A percentile compares a stretch with the other conserved stretches of the same genome.
Evolutionary conservation across 1,284 basidiomycete species (phyloP).

Genomic region (Mycocalia duriaeana): DNA sequence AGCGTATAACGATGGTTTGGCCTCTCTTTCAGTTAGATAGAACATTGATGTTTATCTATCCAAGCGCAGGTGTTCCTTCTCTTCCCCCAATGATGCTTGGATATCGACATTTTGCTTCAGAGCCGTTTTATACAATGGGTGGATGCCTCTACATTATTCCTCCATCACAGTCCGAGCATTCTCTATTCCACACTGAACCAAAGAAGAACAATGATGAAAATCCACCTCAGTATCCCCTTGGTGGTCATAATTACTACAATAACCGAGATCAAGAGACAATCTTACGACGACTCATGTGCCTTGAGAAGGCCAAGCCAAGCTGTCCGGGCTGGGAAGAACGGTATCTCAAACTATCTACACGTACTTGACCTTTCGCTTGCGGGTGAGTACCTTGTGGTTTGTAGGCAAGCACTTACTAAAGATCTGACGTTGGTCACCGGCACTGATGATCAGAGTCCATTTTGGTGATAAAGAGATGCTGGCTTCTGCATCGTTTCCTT

Average conservation of each 20-base stretch:
- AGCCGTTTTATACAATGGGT: slow-evolving; percentile 43
- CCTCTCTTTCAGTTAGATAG: slow-evolving; percentile 3
- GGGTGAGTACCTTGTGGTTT: too few species aligned
- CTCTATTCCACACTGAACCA: slow-evolving; percentile 16
- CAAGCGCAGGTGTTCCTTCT: slow-evolving; percentile 42
- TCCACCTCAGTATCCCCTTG: slow-evolving; percentile 33
- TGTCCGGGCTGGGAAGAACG: too few species aligned
- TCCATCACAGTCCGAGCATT: neutral
- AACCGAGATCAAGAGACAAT: slow-evolving; percentile 45
- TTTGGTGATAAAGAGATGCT: too few species aligned
- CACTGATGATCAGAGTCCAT: too few species aligned
- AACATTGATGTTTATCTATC: slow-evolving; percentile 1
- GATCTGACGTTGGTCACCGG: too few species aligned
- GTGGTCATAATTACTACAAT: slow-evolving; percentile 60
- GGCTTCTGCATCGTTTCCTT: too few species aligned
- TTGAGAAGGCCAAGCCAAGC: too few species aligned
- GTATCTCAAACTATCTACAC: too few species aligned
- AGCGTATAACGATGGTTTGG: slow-evolving; percentile 50
- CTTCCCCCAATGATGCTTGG: slow-evolving; percentile 44
- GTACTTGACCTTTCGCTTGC: too few species aligned
- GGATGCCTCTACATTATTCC: slow-evolving; percentile 35
- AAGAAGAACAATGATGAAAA: slow-evolving; percentile 10
- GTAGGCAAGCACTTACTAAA: too few species aligned
- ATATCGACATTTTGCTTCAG: slow-evolving; percentile 44
- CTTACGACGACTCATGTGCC: slow-evolving; percentile 36